These are phyloP conservation scores for Trifolium repens DNA, from an alignment of 306 rosid genomes.

Conservation along the genomic window DNA sequence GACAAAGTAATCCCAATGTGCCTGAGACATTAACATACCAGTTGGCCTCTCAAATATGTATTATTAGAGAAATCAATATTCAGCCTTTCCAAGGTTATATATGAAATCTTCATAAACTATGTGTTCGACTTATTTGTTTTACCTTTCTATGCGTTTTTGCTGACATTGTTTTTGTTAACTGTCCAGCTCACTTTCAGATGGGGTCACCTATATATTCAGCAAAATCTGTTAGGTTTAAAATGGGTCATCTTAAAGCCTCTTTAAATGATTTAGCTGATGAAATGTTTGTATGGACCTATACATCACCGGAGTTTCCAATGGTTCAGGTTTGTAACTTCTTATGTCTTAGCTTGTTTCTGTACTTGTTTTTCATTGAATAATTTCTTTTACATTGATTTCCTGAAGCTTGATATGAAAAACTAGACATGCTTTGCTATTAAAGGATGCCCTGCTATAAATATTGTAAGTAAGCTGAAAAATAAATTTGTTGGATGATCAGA, in stretches of 20 bases:
- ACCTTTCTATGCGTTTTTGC: slow-evolving; percentile 1
- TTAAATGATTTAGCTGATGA: slow-evolving; percentile 49
- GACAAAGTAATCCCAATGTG: slow-evolving; percentile 67
- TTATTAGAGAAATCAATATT: slow-evolving; percentile 65
- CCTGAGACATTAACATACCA: slow-evolving; percentile 82
- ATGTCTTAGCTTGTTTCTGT: slow-evolving; percentile 27
- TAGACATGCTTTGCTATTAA: slow-evolving; percentile 29
- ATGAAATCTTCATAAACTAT: slow-evolving; percentile 31
- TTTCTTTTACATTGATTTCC: slow-evolving; percentile 27
- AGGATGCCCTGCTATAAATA: slow-evolving; percentile 6
- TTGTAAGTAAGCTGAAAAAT: slow-evolving; percentile 19
- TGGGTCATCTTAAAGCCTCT: slow-evolving; percentile 65
- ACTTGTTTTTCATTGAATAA: slow-evolving; percentile 17
- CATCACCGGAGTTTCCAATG: slow-evolving; percentile 84
- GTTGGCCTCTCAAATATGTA: slow-evolving; percentile 68
- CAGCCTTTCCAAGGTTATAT: slow-evolving; percentile 80
- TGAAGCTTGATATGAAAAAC: slow-evolving; percentile 29
- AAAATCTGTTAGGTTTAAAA: slow-evolving; percentile 67
- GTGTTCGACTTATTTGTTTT: slow-evolving; percentile 24
- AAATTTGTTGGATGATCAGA: slow-evolving; percentile 20
- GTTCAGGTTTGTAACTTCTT: slow-evolving; percentile 58
- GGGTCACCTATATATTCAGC: slow-evolving; percentile 85
- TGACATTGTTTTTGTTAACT: slow-evolving; percentile 38
- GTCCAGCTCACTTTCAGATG: slow-evolving; percentile 71
- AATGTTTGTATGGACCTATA: slow-evolving; percentile 74